phyloP scores from a whole-genome alignment of 2,329 filamentous ascomycete species.

The Fusarium sp. region DNA sequence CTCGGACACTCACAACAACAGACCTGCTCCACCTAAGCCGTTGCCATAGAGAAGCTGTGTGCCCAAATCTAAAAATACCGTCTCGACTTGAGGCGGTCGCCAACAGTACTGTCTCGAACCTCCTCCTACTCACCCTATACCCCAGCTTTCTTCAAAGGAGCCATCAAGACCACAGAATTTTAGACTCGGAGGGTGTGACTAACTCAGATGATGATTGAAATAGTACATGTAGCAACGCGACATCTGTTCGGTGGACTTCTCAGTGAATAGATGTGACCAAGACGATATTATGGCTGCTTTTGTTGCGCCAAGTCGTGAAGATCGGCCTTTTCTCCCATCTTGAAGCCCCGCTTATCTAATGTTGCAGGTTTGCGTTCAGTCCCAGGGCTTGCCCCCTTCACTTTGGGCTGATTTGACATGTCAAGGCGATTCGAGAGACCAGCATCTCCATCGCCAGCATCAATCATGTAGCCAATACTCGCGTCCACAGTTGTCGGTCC shows the following conservation, averaged over 20 bases:
- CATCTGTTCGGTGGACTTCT: not conserved
- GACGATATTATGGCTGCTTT: conserved; percentile 10
- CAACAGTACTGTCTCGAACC: not conserved
- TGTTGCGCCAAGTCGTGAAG: conserved; percentile 6
- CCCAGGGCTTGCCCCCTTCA: not conserved
- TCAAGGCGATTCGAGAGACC: not conserved
- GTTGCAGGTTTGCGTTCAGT: not conserved
- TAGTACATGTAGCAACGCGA: not conserved
- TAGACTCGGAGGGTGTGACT: not conserved
- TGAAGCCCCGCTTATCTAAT: conserved; percentile 7
- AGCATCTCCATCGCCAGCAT: not conserved
- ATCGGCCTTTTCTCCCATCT: conserved; percentile 12
- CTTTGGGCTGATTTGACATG: not conserved
- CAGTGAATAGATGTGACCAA: not conserved
- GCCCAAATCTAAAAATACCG: not conserved
- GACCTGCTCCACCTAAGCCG: not conserved
- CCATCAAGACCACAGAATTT: not conserved
- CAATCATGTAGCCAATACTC: conserved; percentile 12
- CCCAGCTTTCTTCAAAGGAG: not conserved
- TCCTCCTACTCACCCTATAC: not conserved
- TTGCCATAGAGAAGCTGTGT: not conserved
- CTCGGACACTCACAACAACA: not conserved
- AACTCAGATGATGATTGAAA: not conserved
- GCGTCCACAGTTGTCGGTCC: conserved; percentile 7
- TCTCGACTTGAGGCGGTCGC: not conserved